Evolutionary conservation across 2,329 filamentous ascomycete species (phyloP).

Genomic region (Metarhizium sp.): DNA sequence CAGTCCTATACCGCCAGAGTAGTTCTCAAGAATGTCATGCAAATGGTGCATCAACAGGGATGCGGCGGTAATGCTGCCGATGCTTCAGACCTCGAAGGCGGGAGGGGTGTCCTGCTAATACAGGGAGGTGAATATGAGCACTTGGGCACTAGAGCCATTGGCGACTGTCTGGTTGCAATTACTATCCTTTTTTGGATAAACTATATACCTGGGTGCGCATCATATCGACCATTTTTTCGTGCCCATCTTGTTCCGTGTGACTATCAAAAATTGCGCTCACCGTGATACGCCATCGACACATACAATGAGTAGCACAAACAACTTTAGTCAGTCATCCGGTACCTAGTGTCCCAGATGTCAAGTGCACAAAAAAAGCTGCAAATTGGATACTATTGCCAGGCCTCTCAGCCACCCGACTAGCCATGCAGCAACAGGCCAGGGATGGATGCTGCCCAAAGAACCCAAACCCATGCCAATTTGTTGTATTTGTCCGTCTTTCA

Average conservation of each 20-base stretch:
- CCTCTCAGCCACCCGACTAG: slow-evolving; percentile 1
- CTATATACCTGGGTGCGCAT: not conserved
- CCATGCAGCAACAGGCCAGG: not conserved
- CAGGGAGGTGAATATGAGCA: not conserved
- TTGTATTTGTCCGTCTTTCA: not conserved
- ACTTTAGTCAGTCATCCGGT: too few species aligned
- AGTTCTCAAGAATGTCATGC: not conserved
- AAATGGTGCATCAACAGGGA: not conserved
- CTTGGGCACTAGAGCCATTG: not conserved
- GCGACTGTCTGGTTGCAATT: not conserved
- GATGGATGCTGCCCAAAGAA: slow-evolving; percentile 5
- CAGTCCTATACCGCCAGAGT: not conserved
- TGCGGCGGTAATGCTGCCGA: not conserved
- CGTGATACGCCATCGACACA: not conserved
- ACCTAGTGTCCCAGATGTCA: not conserved
- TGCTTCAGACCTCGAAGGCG: not conserved
- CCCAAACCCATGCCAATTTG: slow-evolving; percentile 3
- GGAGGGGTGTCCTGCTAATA: not conserved
- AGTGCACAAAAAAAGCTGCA: not conserved
- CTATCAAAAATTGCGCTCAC: not conserved
- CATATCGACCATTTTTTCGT: not conserved
- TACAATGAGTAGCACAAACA: not conserved
- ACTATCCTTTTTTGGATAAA: not conserved
- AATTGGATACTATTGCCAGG: not conserved
- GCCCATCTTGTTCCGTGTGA: not conserved